Evolutionary conservation across 192 early-diverging fungal genomes (phyloP).

Genomic region (Glomus cerebriforme): DNA sequence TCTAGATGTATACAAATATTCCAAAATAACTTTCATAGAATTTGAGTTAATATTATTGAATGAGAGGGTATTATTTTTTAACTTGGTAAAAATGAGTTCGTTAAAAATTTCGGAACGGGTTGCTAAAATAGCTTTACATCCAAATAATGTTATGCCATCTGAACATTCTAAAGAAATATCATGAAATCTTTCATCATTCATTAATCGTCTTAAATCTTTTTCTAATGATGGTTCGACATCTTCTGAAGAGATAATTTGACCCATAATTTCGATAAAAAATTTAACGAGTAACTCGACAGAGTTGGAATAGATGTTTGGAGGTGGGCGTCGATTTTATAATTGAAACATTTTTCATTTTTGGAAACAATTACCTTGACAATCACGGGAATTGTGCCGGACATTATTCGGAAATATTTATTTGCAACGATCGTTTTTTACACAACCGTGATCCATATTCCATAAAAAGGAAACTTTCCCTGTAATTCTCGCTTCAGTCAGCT

Average conservation of each 20-base stretch:
- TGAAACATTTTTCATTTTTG: no score
- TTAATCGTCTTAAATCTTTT: background rate
- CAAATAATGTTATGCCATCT: background rate
- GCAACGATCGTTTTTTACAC: no score
- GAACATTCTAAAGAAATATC: background rate
- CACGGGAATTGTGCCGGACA: no score
- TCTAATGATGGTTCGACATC: background rate
- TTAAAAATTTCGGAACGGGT: background rate
- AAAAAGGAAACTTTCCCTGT: no score
- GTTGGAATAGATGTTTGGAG: no score
- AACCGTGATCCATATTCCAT: no score
- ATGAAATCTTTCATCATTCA: background rate
- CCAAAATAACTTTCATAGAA: constrained; percentile 11
- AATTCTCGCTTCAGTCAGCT: no score
- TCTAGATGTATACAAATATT: background rate
- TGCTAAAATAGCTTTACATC: background rate
- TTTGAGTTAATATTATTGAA: background rate
- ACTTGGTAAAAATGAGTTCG: background rate
- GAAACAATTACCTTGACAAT: no score
- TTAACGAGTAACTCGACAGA: no score
- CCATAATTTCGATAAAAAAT: background rate
- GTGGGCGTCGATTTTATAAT: no score
- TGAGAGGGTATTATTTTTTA: background rate
- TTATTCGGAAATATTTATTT: no score
- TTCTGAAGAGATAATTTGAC: background rate